Conservation (phyloP, 2,329 filamentous ascomycete species). For the Neonectria punicea region DNA sequence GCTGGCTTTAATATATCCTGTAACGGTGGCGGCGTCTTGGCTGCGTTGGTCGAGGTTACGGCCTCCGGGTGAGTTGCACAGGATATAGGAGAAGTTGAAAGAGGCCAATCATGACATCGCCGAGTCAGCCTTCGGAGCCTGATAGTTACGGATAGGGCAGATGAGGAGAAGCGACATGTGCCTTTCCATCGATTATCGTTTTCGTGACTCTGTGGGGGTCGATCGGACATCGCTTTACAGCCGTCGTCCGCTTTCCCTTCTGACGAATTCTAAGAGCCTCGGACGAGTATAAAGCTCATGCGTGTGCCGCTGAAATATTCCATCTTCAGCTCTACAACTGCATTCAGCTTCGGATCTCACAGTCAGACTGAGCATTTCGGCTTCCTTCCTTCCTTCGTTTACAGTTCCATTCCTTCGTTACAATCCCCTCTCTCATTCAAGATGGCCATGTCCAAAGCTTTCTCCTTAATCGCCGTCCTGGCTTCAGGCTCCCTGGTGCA, state of each 20-base stretch:
- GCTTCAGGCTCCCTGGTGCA: conserved; percentile 26
- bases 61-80: conserved; percentile 31
- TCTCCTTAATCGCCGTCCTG: conserved; percentile 15
- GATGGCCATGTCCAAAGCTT: conserved; percentile 19
- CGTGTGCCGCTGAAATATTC: not conserved
- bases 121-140: conserved; percentile 31
- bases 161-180: conserved; percentile 6
- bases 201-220: conserved; percentile 22
- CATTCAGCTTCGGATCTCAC: not conserved
- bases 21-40: conserved; percentile 28
- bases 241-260: not conserved
- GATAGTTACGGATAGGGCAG: conserved; percentile 1
- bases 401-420: conserved; percentile 7
- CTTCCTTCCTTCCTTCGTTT: conserved; percentile 26
- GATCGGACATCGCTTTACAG: not conserved
- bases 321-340: not conserved
- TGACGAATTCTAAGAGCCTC: not conserved
- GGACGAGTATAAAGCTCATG: conserved; percentile 28
- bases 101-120: conserved; percentile 36
- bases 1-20: conserved; percentile 18
- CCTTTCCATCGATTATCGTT: conserved; percentile 27
- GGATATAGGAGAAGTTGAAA: conserved; percentile 20
- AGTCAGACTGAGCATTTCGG: not conserved
- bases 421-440: conserved; percentile 9
- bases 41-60: conserved; percentile 8